A percentile compares a stretch with the other conserved stretches of the same genome.
Conservation (phyloP, 345 rosid species). For the Melaleuca quinquenervia region DNA sequence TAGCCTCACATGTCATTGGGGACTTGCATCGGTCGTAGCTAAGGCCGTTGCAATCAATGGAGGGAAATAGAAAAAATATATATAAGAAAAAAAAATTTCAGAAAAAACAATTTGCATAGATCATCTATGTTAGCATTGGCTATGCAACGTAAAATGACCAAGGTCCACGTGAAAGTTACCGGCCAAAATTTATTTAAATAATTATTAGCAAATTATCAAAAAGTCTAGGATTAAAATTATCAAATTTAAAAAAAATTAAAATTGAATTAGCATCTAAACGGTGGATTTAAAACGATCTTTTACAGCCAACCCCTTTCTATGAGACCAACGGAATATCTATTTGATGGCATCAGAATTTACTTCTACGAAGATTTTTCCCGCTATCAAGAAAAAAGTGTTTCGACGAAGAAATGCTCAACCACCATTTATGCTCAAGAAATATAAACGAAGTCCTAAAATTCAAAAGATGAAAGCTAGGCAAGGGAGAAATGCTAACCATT, state of each 20-base stretch:
- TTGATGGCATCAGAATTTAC: neutral
- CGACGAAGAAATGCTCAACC: neutral
- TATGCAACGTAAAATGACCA: accelerated
- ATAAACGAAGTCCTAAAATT: neutral
- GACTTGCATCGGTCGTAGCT: neutral
- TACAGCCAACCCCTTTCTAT: neutral
- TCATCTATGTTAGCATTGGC: accelerated
- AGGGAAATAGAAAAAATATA: neutral
- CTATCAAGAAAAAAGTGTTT: neutral
- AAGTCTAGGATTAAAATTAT: neutral
- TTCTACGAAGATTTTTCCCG: neutral
- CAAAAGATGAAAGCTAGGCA: neutral
- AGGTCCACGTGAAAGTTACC: neutral
- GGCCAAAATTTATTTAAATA: accelerated
- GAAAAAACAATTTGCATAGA: neutral
- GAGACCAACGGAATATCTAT: neutral
- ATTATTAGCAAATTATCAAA: neutral
- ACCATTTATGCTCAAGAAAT: neutral
- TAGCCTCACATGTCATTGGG: neutral
- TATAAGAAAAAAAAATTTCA: accelerated
- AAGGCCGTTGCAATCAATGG: accelerated
- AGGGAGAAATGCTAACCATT: neutral
- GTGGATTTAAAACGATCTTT: neutral
- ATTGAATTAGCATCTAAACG: accelerated
- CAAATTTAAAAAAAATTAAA: neutral